A percentile compares a stretch with the other conserved stretches of the same genome.
phyloP scores from a whole-genome alignment of 2,329 filamentous ascomycete species.

The Davidsoniella eucalypti region DNA sequence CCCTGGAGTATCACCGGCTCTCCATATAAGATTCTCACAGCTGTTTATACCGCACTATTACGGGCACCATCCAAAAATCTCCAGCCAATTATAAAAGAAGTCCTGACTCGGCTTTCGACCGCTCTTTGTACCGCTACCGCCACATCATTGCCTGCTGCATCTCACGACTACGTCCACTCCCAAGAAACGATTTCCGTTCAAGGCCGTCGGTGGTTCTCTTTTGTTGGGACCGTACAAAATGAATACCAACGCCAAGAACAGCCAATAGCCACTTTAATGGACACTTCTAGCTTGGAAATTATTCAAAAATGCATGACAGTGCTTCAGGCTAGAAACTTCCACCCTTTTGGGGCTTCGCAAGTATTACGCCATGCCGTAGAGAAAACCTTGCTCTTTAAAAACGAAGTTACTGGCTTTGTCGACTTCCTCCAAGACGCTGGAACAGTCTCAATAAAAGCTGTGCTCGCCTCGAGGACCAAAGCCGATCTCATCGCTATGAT shows the following conservation, averaged over 20 bases:
- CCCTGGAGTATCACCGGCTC: slow-evolving; percentile 16
- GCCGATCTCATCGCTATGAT: slow-evolving; percentile 50
- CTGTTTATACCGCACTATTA: slow-evolving; percentile 5
- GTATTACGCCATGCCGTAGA: slow-evolving; percentile 20
- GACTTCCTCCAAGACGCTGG: slow-evolving; percentile 8
- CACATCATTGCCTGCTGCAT: slow-evolving; percentile 65
- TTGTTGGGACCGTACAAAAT: slow-evolving; percentile 13
- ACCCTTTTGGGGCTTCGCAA: slow-evolving; percentile 38
- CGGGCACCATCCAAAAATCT: not conserved
- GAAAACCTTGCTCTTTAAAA: slow-evolving; percentile 5
- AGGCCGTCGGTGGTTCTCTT: slow-evolving; percentile 48
- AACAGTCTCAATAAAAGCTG: slow-evolving; percentile 18
- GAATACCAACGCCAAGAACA: slow-evolving; percentile 14
- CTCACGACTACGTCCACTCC: slow-evolving; percentile 56
- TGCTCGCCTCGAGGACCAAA: slow-evolving; percentile 50
- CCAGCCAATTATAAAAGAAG: slow-evolving; percentile 15
- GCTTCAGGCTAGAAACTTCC: slow-evolving; percentile 35
- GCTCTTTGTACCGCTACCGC: slow-evolving; percentile 50
- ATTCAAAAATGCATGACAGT: slow-evolving; percentile 22
- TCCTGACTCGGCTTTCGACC: slow-evolving; percentile 23
- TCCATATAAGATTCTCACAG: slow-evolving; percentile 8
- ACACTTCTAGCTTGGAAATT: slow-evolving; percentile 17
- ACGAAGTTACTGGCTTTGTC: slow-evolving; percentile 4
- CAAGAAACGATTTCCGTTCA: slow-evolving; percentile 52
- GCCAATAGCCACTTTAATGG: slow-evolving; percentile 21